Conservation (phyloP, 140 eudicot species). For the Senecio squalidus region DNA sequence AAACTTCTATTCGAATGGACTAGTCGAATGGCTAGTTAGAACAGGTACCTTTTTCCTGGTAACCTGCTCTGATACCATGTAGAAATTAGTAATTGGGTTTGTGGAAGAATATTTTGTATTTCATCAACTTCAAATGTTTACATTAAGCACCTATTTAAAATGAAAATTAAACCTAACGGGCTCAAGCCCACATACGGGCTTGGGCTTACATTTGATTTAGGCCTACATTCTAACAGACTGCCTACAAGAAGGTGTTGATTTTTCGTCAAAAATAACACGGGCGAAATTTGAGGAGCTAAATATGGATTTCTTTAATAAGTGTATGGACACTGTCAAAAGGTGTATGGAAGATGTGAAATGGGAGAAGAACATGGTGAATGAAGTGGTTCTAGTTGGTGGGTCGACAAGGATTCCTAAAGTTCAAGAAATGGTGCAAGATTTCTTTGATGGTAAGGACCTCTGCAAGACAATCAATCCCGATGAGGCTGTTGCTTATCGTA, state of each 20-base stretch:
- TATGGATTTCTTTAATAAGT: neutral
- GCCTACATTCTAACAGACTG: too few species aligned
- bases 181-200: too few species aligned
- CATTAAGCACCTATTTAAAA: too few species aligned
- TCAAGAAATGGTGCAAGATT: neutral
- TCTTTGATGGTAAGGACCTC: neutral
- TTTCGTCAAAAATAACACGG: neutral
- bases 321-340: neutral
- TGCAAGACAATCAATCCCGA: neutral
- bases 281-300: neutral
- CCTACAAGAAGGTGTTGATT: neutral
- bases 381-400: neutral
- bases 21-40: too few species aligned
- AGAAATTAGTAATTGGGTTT: too few species aligned
- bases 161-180: too few species aligned
- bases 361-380: neutral
- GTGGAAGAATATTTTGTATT: too few species aligned
- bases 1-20: too few species aligned
- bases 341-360: neutral
- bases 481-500: neutral
- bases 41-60: too few species aligned
- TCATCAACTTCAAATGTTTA: too few species aligned
- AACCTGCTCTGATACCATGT: too few species aligned
- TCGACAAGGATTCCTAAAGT: neutral
- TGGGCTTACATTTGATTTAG: too few species aligned